A percentile compares a stretch with the other conserved stretches of the same genome.
These are phyloP conservation scores for Caloboletus inedulis DNA, from an alignment of 1,284 basidiomycete genomes.

Conservation along the genomic window DNA sequence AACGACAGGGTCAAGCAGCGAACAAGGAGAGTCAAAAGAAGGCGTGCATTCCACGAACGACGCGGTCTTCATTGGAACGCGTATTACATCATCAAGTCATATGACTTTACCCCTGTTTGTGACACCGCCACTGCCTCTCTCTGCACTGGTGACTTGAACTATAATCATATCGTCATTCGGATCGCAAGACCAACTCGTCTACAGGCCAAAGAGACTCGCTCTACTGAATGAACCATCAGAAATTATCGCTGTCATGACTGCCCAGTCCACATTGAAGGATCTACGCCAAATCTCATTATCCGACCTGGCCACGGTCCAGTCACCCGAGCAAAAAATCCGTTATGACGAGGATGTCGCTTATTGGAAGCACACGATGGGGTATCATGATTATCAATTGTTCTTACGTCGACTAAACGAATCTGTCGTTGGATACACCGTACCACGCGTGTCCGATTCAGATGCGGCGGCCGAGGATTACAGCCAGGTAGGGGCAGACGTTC, in stretches of 20 bases:
- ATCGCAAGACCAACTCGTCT: neutral
- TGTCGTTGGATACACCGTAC: slow-evolving; percentile 59
- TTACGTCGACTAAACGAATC: slow-evolving; percentile 70
- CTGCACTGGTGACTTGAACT: neutral
- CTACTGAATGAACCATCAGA: neutral
- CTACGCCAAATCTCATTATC: slow-evolving; percentile 45
- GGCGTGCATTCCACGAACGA: neutral
- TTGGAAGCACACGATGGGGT: slow-evolving; percentile 72
- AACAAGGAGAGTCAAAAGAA: slow-evolving; percentile 3
- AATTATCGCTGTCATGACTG: slow-evolving; percentile 15
- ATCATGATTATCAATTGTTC: slow-evolving; percentile 70
- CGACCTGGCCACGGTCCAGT: slow-evolving; percentile 26
- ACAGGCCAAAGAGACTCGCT: neutral
- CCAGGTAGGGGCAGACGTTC: slow-evolving; percentile 17
- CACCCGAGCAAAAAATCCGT: slow-evolving; percentile 52
- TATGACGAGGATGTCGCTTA: slow-evolving; percentile 64
- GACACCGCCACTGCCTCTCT: neutral
- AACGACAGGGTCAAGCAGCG: neutral
- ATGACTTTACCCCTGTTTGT: slow-evolving; percentile 16
- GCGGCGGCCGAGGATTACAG: slow-evolving; percentile 11
- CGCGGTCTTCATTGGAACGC: slow-evolving; percentile 6
- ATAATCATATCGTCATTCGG: neutral
- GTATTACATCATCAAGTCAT: slow-evolving; percentile 28
- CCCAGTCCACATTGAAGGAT: slow-evolving; percentile 27
- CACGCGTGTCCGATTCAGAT: slow-evolving; percentile 27